Percentiles rank a stretch among this genome's conserved stretches.
phyloP scores from a whole-genome alignment of 129 eudicot species.

The Chrysanthemum makinoi region DNA sequence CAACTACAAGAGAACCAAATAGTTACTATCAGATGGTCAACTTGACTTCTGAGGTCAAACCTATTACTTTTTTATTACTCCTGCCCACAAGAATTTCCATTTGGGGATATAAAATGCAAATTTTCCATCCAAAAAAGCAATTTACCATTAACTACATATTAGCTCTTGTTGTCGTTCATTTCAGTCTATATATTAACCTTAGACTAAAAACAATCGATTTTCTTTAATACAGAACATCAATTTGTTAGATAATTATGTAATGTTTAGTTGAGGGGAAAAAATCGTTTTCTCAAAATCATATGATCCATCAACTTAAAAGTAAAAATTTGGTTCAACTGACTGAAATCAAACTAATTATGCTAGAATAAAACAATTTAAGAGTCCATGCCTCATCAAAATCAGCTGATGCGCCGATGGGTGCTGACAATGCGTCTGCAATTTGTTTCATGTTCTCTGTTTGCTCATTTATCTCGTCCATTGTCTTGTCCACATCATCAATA shows the following conservation, averaged over 20 bases:
- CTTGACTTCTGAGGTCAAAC: neutral
- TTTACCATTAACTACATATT: too few relatives aligned
- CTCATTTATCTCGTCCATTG: constrained; percentile 65
- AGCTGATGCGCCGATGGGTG: constrained; percentile 66
- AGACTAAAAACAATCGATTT: neutral
- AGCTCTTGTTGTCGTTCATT: too few relatives aligned
- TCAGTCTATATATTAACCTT: too few relatives aligned
- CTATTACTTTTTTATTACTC: too few relatives aligned
- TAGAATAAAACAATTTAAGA: neutral
- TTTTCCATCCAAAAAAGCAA: too few relatives aligned
- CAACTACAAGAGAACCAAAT: neutral
- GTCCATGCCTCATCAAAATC: constrained; percentile 51
- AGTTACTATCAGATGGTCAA: neutral
- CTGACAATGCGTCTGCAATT: constrained; percentile 54
- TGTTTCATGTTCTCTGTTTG: constrained; percentile 59
- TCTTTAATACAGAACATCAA: neutral
- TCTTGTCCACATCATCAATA: constrained; percentile 58
- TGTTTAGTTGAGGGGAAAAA: neutral
- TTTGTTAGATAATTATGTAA: neutral
- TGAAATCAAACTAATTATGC: neutral
- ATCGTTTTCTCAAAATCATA: neutral
- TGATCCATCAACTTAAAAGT: constrained; percentile 6
- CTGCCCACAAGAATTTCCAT: too few relatives aligned
- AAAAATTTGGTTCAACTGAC: constrained; percentile 8
- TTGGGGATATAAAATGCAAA: too few relatives aligned